A percentile compares a stretch with the other conserved stretches of the same genome.
phyloP scores from a whole-genome alignment of 257 asterid genomes.

The Buddleja alternifolia region DNA sequence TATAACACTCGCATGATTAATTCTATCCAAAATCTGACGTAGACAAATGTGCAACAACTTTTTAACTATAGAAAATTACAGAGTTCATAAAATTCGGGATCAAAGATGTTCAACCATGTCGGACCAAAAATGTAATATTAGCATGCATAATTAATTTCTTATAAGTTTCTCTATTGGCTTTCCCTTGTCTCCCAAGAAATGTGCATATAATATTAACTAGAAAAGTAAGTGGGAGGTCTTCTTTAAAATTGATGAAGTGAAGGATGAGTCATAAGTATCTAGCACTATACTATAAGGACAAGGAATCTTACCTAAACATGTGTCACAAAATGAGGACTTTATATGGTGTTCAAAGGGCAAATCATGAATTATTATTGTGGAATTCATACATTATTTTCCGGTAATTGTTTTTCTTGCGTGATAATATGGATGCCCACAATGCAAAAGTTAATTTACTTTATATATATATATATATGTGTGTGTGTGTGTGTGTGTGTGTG shows the following conservation, averaged over 20 bases:
- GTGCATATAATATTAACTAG: background rate
- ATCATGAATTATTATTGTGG: constrained; percentile 20
- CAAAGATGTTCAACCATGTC: too few relatives aligned
- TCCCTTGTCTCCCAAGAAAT: constrained; percentile 16
- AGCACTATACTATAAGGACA: constrained; percentile 23
- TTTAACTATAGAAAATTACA: too few relatives aligned
- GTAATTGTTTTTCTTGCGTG: background rate
- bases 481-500: too few relatives aligned
- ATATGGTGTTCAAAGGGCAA: constrained; percentile 50
- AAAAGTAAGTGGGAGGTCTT: constrained; percentile 20
- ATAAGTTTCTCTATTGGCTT: background rate
- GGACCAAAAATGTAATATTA: constrained; percentile 16
- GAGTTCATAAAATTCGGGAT: too few relatives aligned
- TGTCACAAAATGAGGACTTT: constrained; percentile 35
- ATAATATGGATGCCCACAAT: background rate
- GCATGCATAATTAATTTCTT: background rate
- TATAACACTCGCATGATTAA: too few relatives aligned
- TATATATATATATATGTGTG: too few relatives aligned
- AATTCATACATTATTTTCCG: background rate
- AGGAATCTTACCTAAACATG: constrained; percentile 54
- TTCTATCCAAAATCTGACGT: too few relatives aligned
- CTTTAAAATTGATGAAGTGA: constrained; percentile 32
- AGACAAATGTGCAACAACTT: too few relatives aligned
- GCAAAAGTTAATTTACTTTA: too few relatives aligned
- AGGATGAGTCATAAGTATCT: constrained; percentile 53